A percentile compares a stretch with the other conserved stretches of the same genome.
Conservation (phyloP, 2,329 filamentous ascomycete genomes). For the Ramularia endophylla region DNA sequence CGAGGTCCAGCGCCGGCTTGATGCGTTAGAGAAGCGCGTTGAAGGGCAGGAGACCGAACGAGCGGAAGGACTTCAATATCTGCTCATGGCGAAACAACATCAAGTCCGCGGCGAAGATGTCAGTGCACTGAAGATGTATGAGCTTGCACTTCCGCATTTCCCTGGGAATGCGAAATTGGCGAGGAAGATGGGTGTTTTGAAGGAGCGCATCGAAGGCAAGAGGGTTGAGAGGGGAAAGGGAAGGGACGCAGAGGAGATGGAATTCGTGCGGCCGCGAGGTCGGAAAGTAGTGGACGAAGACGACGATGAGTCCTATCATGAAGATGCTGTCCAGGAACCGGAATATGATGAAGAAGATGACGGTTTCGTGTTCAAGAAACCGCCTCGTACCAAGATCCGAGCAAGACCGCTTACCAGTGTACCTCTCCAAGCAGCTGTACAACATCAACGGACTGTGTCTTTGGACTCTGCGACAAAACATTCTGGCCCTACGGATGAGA, state of each 20-base stretch:
- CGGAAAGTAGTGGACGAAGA: slow-evolving; percentile 4
- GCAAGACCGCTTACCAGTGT: slow-evolving; percentile 11
- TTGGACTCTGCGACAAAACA: neutral
- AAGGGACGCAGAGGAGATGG: slow-evolving; percentile 5
- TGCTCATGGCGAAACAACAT: slow-evolving; percentile 89
- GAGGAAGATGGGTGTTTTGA: slow-evolving; percentile 49
- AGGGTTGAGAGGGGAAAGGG: slow-evolving; percentile 24
- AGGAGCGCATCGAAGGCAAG: slow-evolving; percentile 44
- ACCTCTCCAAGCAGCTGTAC: neutral
- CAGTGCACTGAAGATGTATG: slow-evolving; percentile 78
- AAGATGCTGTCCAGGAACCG: slow-evolving; percentile 24
- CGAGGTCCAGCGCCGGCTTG: slow-evolving; percentile 72
- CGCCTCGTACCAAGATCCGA: slow-evolving; percentile 34
- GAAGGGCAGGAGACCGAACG: slow-evolving; percentile 66
- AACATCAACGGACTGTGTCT: neutral
- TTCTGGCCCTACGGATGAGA: neutral
- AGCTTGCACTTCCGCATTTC: slow-evolving; percentile 77
- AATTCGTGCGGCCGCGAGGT: slow-evolving; percentile 10
- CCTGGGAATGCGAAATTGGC: slow-evolving; percentile 74
- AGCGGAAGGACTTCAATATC: slow-evolving; percentile 74
- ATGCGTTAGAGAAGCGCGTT: slow-evolving; percentile 80
- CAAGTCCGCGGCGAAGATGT: slow-evolving; percentile 75
- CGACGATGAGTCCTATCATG: slow-evolving; percentile 39
- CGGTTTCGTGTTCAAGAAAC: slow-evolving; percentile 27
- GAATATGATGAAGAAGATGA: slow-evolving; percentile 33